Percentiles rank a stretch among this genome's conserved stretches.
Conservation (phyloP, 2,329 filamentous ascomycete species). For the Coniochaeta sp. region DNA sequence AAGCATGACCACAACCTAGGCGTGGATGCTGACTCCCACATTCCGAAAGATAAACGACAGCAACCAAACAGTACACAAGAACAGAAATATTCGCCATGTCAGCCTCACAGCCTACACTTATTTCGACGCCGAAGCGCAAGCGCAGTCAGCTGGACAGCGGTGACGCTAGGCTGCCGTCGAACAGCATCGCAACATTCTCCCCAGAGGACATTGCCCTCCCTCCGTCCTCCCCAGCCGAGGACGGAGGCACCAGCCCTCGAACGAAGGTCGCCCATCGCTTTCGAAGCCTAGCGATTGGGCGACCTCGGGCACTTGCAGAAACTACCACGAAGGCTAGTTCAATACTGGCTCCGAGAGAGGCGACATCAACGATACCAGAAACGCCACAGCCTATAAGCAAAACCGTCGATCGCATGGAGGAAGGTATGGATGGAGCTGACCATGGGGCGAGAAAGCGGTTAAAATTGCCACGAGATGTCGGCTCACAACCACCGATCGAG, state of each 20-base stretch:
- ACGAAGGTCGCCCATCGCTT: constrained; percentile 45
- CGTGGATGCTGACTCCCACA: background rate
- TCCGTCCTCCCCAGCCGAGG: constrained; percentile 22
- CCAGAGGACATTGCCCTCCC: constrained; percentile 9
- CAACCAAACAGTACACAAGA: background rate
- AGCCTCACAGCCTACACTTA: background rate
- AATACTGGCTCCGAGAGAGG: constrained; percentile 4
- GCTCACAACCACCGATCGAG: background rate
- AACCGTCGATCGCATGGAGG: background rate
- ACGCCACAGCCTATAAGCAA: background rate
- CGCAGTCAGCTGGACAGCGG: constrained; percentile 12
- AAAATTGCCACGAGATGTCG: background rate
- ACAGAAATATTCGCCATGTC: background rate
- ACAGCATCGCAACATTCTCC: constrained; percentile 1
- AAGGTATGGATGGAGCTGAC: background rate
- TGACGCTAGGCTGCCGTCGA: background rate
- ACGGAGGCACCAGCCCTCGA: constrained; percentile 44
- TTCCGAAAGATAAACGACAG: background rate
- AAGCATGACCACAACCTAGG: background rate
- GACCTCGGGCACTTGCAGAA: constrained; percentile 4
- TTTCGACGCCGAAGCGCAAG: constrained; percentile 21
- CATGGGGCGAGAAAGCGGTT: background rate
- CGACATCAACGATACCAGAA: background rate
- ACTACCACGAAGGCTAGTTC: background rate
- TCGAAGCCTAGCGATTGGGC: constrained; percentile 37